Evolutionary conservation across 208 protist species (phyloP), one percentile per base, ranked within the genome.

Genomic region (Dictyostelium gargantuum): DNA sequence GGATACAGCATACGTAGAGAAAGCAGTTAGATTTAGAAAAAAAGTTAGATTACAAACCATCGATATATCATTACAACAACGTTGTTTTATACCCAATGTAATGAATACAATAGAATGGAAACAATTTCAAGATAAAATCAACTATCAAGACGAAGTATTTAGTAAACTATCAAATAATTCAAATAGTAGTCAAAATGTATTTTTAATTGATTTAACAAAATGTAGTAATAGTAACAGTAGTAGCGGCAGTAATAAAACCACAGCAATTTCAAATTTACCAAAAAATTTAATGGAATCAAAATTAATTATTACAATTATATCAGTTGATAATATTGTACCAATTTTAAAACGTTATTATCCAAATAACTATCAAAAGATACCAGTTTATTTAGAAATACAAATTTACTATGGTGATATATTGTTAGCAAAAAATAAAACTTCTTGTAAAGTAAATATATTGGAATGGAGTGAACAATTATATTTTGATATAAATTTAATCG

Each of bases 391-490:
- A 2, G 81, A 86, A n/a, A 79, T 89, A 32, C 46, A 79, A 23
- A 58, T 75, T 21, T 48, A 77, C 6, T 89, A 85, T 73, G 82
- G 82, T 29, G 70, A 89, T 11, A 29, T 6, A 26, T 10, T 77
- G 1, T 68, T 76, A 6, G 38, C n/a, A 11, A 89, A 89, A 50
- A 42, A 52, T 42, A 76, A n/a, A 68, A 89, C 82, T 0, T 70
- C 82, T 4, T 58, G 38, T 40, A 44, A 79, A 21, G 4, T 21
- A 15, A 17, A 50, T 23, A n/a, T 46, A 9, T 35, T 73, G 3
- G 82, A 89, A 29, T 89, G 82, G 82, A 89, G 79, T 40, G 82
- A 89, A 79, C 44, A 79, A 40, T 46, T 89, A 38, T 89, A 68
- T 52, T 79, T 89, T 15, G 74, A 89, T 79, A 44, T 79, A 6